A percentile compares a stretch with the other conserved stretches of the same genome.
phyloP scores from a whole-genome alignment of 2,329 filamentous ascomycete genomes.

The Pseudonectria foliicola region DNA sequence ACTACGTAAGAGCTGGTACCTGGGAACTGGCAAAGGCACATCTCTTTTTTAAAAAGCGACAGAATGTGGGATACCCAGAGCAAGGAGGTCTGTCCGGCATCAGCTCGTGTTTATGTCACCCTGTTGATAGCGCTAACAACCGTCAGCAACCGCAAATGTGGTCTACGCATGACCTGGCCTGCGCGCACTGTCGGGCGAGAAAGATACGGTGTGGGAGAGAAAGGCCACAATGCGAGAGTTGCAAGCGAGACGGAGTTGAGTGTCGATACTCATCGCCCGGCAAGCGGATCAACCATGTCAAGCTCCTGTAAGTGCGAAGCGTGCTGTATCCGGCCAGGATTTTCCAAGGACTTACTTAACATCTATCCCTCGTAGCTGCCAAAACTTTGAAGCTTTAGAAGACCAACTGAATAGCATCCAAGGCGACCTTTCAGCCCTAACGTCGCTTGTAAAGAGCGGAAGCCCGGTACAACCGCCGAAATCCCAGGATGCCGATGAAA shows the following conservation, averaged over 20 bases:
- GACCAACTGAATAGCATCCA: conserved; percentile 21
- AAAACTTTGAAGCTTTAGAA: conserved; percentile 22
- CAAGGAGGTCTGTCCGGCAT: conserved; percentile 19
- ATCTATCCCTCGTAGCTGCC: conserved; percentile 15
- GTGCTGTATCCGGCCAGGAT: too few species aligned
- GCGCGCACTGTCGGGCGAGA: conserved; percentile 20
- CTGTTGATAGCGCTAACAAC: conserved; percentile 8
- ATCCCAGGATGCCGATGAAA: background rate
- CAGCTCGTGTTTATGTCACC: background rate
- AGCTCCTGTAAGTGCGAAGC: conserved; percentile 18
- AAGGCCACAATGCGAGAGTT: conserved; percentile 22
- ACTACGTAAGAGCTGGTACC: too few species aligned
- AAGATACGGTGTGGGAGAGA: conserved; percentile 22
- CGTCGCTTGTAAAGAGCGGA: conserved; percentile 17
- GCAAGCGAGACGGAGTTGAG: conserved; percentile 22
- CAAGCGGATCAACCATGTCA: conserved; percentile 23
- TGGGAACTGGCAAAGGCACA: background rate
- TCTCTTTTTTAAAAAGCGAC: background rate
- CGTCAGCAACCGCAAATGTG: conserved; percentile 19
- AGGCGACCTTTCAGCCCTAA: conserved; percentile 19
- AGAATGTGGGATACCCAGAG: conserved; percentile 18
- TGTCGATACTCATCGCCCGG: conserved; percentile 22
- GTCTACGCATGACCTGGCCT: conserved; percentile 22
- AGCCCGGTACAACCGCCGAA: conserved; percentile 7
- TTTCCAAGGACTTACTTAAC: conserved; percentile 11